These are phyloP conservation scores for Coccomyxa sp. DNA, from an alignment of 139 green algal species.

Conservation along the genomic window DNA sequence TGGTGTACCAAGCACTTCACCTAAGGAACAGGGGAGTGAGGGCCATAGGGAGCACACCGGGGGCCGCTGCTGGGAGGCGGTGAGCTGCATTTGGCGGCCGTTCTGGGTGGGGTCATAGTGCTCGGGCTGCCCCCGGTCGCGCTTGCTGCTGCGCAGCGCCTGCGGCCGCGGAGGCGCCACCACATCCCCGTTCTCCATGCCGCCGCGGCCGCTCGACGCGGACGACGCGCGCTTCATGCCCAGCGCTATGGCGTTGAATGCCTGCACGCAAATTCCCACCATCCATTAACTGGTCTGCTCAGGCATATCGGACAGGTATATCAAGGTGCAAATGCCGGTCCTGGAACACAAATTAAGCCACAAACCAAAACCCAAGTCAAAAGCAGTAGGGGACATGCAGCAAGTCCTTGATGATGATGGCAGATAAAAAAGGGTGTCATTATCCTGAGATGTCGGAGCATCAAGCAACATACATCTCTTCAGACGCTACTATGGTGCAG, in stretches of 20 bases:
- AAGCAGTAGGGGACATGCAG: background rate
- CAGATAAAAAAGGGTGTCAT: background rate
- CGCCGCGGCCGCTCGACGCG: background rate
- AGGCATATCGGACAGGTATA: background rate
- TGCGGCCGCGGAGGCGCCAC: background rate
- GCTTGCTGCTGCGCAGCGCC: slow-evolving; percentile 9
- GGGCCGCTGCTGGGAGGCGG: background rate
- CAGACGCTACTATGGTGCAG: too few relatives aligned
- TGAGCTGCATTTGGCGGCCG: background rate
- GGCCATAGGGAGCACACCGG: background rate
- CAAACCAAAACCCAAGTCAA: too few relatives aligned
- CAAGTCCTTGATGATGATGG: background rate
- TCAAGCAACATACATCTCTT: too few relatives aligned
- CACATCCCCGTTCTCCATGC: background rate
- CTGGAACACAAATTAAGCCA: too few relatives aligned
- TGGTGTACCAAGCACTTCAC: background rate
- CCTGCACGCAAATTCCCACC: background rate
- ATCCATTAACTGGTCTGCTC: background rate
- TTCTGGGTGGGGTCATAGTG: background rate
- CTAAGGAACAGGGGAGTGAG: background rate
- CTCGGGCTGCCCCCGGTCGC: slow-evolving; percentile 10
- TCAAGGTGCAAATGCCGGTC: background rate
- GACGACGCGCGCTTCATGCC: background rate
- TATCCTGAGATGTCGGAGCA: background rate
- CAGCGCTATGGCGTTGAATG: background rate